Conservation (phyloP, 306 rosid genomes). For the Oxytropis ochrocephala region DNA sequence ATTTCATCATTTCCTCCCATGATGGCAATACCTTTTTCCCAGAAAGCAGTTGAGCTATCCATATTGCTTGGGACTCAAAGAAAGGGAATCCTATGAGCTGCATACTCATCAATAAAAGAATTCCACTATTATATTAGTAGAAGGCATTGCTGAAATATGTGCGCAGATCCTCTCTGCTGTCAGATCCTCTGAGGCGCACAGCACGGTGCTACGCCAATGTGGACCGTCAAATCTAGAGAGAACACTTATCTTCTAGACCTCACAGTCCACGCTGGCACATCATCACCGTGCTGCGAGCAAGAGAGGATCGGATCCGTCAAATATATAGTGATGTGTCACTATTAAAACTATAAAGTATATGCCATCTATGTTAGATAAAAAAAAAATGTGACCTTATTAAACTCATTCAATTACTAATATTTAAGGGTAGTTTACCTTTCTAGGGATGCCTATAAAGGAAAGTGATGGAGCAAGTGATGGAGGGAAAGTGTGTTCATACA, state of each 20-base stretch:
- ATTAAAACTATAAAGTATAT: neutral
- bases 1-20: conserved; percentile 81
- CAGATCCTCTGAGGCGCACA: no score
- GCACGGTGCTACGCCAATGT: no score
- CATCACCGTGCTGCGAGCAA: no score
- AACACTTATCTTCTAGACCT: no score
- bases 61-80: conserved; percentile 96
- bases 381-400: neutral
- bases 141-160: neutral
- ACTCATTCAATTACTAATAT: neutral
- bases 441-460: conserved; percentile 78
- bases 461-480: conserved; percentile 93
- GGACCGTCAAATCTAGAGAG: no score
- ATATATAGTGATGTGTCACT: neutral
- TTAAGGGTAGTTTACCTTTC: conserved; percentile 45
- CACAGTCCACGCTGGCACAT: no score
- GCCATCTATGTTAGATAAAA: neutral
- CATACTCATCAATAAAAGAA: conserved; percentile 15
- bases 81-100: conserved; percentile 93
- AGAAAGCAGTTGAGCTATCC: conserved; percentile 91
- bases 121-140: neutral
- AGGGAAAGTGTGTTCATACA: conserved; percentile 94
- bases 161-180: no score
- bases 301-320: no score
- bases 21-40: conserved; percentile 83